Evolutionary conservation across 805 yeast genomes (phyloP).

Genomic region (Candida succiphila): DNA sequence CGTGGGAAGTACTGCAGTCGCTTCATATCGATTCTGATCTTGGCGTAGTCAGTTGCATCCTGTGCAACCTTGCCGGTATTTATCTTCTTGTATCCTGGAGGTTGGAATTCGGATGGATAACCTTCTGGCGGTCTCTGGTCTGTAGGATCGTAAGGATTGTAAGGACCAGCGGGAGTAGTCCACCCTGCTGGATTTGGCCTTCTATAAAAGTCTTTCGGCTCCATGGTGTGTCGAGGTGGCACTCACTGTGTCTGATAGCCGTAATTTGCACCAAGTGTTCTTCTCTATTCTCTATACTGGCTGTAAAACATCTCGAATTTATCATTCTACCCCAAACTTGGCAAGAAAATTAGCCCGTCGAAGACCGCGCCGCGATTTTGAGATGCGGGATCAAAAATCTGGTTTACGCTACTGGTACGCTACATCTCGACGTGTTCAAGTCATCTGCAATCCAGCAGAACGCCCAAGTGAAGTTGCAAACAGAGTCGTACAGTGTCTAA

Average conservation of each 20-base stretch:
- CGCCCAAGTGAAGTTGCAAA: no score
- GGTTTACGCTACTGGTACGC: no score
- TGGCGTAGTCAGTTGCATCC: conserved; percentile 57
- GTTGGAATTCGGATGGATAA: conserved; percentile 70
- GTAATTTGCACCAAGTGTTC: not conserved
- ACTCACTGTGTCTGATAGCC: no score
- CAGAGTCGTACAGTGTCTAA: no score
- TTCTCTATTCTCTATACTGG: not conserved
- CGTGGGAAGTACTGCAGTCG: conserved; percentile 68
- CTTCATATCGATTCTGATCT: conserved; percentile 65
- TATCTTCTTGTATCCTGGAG: conserved; percentile 51
- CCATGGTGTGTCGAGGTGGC: conserved; percentile 1
- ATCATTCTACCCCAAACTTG: not conserved
- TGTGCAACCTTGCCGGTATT: conserved; percentile 39
- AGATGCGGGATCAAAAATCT: no score
- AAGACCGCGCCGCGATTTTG: no score
- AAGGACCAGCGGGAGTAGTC: conserved; percentile 76
- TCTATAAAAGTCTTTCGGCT: conserved; percentile 32
- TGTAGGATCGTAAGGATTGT: conserved; percentile 74
- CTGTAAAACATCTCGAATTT: not conserved
- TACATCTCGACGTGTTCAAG: no score
- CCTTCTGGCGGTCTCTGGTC: conserved; percentile 77
- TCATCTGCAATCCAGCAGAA: no score
- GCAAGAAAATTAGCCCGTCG: no score
- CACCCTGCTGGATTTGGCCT: conserved; percentile 72